Evolutionary conservation across 352 stramenopile genomes (phyloP).

Genomic region (Phytophthora europaea): DNA sequence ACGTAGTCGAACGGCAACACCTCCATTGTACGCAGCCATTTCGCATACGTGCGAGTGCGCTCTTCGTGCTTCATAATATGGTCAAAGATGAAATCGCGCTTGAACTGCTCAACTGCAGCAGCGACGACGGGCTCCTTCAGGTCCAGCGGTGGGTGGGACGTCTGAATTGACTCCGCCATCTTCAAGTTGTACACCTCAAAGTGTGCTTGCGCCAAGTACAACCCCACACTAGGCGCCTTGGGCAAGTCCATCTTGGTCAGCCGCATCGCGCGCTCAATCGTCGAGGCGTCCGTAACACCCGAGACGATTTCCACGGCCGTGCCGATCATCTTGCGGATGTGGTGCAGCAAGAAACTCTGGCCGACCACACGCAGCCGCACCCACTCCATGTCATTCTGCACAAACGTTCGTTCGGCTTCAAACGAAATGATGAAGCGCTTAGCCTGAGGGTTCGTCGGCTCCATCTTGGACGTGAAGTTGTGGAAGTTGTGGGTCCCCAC

Average conservation of each 20-base stretch:
- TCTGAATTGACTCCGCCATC: conserved; percentile 74
- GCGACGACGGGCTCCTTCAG: conserved; percentile 65
- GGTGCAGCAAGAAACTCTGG: conserved; percentile 98
- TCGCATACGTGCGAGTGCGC: conserved; percentile 79
- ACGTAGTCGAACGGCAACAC: conserved; percentile 79
- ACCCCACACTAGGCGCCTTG: conserved; percentile 86
- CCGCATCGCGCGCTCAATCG: conserved; percentile 69
- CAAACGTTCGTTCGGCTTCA: conserved; percentile 74
- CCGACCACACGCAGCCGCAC: conserved; percentile 95
- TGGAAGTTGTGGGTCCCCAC: conserved; percentile 96
- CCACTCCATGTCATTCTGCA: conserved; percentile 95
- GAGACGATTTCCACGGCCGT: conserved; percentile 81
- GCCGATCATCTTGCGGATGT: conserved; percentile 99
- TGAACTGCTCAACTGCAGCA: conserved; percentile 78
- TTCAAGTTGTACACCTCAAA: conserved; percentile 91
- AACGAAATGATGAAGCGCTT: conserved; percentile 96
- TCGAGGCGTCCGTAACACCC: conserved; percentile 54
- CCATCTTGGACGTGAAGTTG: conserved; percentile 97
- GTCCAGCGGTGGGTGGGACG: conserved; percentile 71
- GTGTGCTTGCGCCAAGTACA: conserved; percentile 88
- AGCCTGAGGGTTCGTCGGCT: conserved; percentile 82
- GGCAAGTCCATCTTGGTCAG: conserved; percentile 90
- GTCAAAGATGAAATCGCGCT: conserved; percentile 79
- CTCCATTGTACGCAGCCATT: conserved; percentile 82
- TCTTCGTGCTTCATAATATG: conserved; percentile 90